Base-by-base conservation (phyloP, 2,329 filamentous ascomycete genomes). In the Aspergillus unguis region DNA sequence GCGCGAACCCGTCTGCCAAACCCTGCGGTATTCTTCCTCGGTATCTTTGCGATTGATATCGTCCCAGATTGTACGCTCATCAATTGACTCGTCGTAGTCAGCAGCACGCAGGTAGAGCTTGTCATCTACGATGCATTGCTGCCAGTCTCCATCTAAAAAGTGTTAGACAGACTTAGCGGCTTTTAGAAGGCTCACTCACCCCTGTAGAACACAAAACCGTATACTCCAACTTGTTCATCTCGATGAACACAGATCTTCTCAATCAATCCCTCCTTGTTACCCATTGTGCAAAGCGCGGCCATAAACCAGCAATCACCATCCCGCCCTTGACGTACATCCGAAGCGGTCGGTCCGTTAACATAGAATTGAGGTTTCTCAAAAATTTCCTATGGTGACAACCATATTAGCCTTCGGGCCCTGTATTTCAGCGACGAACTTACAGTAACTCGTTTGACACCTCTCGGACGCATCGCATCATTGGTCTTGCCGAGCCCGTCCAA, bases 71-170 rank as follows among this genome's bases (percentile, higher is more conserved):
- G 88, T 81, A 36, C 88, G 83, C 65, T 91, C 87, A 67, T 88
- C 80, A 46, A 87, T 85, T 1, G 84, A 86, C 32, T 89, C 88
- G 59, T 95, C 88, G 75, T 90, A 95, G 65, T 88, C 86, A 4
- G 89, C 87, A 1, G 88, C 89, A 54, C 86, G 88, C 17, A 95
- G 80, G 67, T 89, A 95, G 2, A 96, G 79, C 71, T 95, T 95
- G 70, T 96, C 91, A 65, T 96, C 91, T 54, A 96, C 85, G 56
- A 96, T 92, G 53, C 88, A 91, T 62, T 91, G 90, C 52, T 92
- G 88, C 91, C 90, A 96, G 71, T 94, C 89, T 48, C 90, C 90
- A 61, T 92, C 89, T 82, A 58, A 25, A 46, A 41, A 10, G 25
- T 44, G 8, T 32, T 28, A 32, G 31, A 27, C n/a, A 17, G 9